Conservation (phyloP, 176 grass and related monocot species). For the Aegilops bicornis region DNA sequence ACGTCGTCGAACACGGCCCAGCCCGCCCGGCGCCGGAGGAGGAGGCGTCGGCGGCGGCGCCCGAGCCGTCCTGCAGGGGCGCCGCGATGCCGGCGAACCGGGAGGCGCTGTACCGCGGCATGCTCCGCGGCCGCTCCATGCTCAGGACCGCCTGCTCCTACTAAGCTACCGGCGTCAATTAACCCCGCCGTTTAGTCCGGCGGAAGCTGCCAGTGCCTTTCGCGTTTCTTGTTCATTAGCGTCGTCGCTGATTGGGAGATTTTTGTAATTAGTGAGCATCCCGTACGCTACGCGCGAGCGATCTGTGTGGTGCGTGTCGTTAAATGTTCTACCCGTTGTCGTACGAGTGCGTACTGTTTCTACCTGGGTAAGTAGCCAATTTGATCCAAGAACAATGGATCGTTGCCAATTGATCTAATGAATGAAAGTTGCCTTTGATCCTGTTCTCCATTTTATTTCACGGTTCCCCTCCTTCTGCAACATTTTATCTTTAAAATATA, state of each 20-base stretch:
- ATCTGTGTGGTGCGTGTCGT: not conserved
- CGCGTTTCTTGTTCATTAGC: not conserved
- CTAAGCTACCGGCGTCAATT: constrained; percentile 2
- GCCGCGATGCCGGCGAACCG: constrained; percentile 77
- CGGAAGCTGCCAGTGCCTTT: not conserved
- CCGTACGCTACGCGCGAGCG: constrained; percentile 5
- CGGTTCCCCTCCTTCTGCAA: too few species aligned
- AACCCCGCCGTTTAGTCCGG: constrained; percentile 18
- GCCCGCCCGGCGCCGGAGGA: not conserved
- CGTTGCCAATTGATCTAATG: too few species aligned
- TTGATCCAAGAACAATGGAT: too few species aligned
- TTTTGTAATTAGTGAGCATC: constrained; percentile 52
- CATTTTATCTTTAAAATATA: too few species aligned
- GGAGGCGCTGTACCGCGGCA: constrained; percentile 84
- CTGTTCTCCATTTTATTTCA: not conserved
- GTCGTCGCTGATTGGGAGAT: not conserved
- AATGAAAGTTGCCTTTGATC: not conserved
- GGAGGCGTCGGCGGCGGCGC: not conserved
- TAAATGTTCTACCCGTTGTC: not conserved
- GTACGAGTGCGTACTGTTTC: not conserved
- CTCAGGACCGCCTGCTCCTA: constrained; percentile 71
- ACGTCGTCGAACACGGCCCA: constrained; percentile 50
- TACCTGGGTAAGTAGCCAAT: not conserved
- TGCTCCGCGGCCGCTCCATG: constrained; percentile 68
- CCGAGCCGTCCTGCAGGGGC: constrained; percentile 18